Evolutionary conservation across 1,284 basidiomycete genomes (phyloP), one percentile per base, ranked within the genome.

Genomic region (Apiotrichum mycotoxinovorans): DNA sequence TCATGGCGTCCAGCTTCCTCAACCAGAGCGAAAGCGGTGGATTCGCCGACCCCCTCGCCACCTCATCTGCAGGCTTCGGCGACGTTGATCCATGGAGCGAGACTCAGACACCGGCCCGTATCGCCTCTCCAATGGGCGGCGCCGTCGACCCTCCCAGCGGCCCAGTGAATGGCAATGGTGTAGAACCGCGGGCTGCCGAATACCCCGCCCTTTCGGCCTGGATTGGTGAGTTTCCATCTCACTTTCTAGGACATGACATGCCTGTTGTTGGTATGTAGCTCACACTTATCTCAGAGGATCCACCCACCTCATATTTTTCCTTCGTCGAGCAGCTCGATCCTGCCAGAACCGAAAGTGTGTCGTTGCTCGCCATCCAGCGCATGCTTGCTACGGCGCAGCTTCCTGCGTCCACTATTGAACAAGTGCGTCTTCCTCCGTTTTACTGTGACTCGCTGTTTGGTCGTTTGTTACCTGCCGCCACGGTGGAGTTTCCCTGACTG

Each of bases 51-150:
- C 72, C 71, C 0, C 63, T 75, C 38, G 70, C 71, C 27, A 56
- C 59, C 26, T 65, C 70, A 5, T 62, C 64, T 5, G 55, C 53
- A 23, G 63, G 61, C 1, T 74, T 64, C 71, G 89, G 84, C 64
- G 86, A 86, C 26, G 82, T 89, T 41, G 91, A 94, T 78, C 91
- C 91, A 20, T 94, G 91, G 91, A 89, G 87, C 68, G 80, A 87
- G 56, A 82, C 84, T 10, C 89, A 89, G 2, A 87, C 85, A 57
- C 89, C 89, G 12, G 64, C 64, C 2, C 47, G 67, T 17, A 56
- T 57, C 11, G 56, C 53, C 10, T 51, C 49, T 2, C 35, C 37
- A 2, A 18, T 18, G 12, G 30, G 30, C 30, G 30, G 22, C 18
- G 2, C 20, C 33, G n/a, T 9, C n/a, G 10, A 23, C n/a, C 30